phyloP scores from a whole-genome alignment of 352 stramenopile genomes.

The Phytopythium delawarense region DNA sequence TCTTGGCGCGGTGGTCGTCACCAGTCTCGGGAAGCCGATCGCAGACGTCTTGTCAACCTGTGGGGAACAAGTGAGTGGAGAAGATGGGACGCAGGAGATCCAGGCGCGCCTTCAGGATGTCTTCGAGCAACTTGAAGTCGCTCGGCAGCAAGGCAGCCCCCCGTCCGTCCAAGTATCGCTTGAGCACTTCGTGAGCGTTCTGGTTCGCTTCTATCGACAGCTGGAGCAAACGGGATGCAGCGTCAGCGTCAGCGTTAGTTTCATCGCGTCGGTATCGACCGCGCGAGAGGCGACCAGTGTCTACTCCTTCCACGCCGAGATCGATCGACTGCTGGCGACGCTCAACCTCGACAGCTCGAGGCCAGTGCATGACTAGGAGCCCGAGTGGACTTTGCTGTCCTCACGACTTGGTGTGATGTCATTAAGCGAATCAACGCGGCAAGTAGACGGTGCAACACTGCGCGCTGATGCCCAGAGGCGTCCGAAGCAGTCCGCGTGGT shows the following conservation, averaged over 20 bases:
- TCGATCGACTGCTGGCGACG: neutral
- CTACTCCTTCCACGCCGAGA: neutral
- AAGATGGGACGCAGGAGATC: neutral
- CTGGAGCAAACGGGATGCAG: neutral
- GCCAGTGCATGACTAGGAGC: neutral
- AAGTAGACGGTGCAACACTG: too few relatives aligned
- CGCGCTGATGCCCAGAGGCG: too few relatives aligned
- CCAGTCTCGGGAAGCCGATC: neutral
- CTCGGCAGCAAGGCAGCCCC: neutral
- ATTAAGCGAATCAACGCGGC: neutral
- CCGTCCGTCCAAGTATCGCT: neutral
- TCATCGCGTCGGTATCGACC: neutral
- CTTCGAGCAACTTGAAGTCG: neutral
- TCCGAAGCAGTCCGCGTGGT: conserved; percentile 10
- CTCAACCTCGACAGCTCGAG: neutral
- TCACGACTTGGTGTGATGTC: neutral
- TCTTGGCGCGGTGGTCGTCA: neutral
- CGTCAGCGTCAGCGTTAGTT: neutral
- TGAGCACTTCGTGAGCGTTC: neutral
- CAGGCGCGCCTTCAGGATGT: neutral
- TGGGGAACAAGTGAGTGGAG: neutral
- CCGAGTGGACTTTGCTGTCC: neutral
- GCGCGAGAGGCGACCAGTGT: neutral
- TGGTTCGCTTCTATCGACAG: neutral
- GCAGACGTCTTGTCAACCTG: neutral